A percentile compares a stretch with the other conserved stretches of the same genome.
These are phyloP conservation scores for Bonia amplexicaulis DNA, from an alignment of 176 grass and related monocot species.

Conservation along the genomic window DNA sequence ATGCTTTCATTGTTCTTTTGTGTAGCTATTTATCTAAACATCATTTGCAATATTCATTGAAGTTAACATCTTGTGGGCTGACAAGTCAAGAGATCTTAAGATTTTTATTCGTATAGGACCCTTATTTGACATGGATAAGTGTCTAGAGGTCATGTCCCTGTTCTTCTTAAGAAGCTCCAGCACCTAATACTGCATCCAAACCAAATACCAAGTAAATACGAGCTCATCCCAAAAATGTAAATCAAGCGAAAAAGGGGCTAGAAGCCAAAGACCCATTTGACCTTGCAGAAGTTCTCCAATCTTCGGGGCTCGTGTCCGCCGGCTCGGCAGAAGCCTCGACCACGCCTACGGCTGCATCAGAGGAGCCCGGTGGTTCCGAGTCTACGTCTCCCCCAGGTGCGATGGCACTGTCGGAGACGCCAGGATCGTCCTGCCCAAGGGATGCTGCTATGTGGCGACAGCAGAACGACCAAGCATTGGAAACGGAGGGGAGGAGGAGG, in stretches of 20 bases:
- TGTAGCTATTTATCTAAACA: too few species aligned
- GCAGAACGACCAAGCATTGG: neutral
- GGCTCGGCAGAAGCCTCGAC: constrained; percentile 15
- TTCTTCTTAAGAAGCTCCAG: constrained; percentile 79
- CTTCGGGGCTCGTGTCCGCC: constrained; percentile 54
- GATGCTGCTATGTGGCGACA: constrained; percentile 15
- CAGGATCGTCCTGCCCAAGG: constrained; percentile 44
- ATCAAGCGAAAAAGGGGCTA: neutral
- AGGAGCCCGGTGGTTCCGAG: neutral
- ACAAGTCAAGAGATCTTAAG: too few species aligned
- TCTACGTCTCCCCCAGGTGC: constrained; percentile 15
- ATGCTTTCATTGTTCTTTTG: too few species aligned
- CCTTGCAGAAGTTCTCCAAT: constrained; percentile 55
- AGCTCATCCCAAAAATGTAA: neutral
- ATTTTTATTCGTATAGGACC: too few species aligned
- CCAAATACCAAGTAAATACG: neutral
- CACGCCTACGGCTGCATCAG: too few species aligned
- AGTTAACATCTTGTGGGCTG: too few species aligned
- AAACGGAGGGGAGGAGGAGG: neutral
- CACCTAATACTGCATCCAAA: constrained; percentile 40
- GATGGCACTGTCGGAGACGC: constrained; percentile 11
- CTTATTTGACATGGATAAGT: too few species aligned
- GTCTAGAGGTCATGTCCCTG: constrained; percentile 88
- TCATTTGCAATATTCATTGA: too few species aligned
- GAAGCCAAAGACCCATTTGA: constrained; percentile 49